Evolutionary conservation across 1,139 yeast species (phyloP), one percentile per base, ranked within the genome.

Genomic region (Starmera stellimalicola): DNA sequence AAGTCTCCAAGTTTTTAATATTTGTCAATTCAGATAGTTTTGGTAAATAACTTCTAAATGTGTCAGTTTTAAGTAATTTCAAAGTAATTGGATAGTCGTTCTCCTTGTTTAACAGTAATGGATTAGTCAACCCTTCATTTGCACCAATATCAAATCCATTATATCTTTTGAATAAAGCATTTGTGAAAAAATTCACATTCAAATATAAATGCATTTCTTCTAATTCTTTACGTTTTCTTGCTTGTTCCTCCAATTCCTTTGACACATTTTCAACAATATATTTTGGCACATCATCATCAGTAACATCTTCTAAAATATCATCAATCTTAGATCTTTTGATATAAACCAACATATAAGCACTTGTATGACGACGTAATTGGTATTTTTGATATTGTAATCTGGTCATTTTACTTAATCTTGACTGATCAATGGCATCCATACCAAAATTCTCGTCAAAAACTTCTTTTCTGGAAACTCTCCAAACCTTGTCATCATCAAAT

Each of bases 261-360:
- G 73, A 68, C 19, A 88, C 71, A 42, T 78, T 77, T 20, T 68
- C 61, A 1, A 84, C 73, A 26, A 91, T 75, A 51, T 82, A 83
- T 4, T 55, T 48, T 4, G 97, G 96, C 26, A 83, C 73, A 37
- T 71, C 75, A 5, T 58, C 60, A 14, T 76, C 79, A 16, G 65
- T 61, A 9, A 68, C 69, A 0, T 69, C 72, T 7, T 77, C 77
- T 39, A 91, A 64, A 15, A 88, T 68, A 8, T 68, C 69, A 3
- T 65, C 65, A 31, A 77, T 58, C 27, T 70, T 71, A 7, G 70
- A 60, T 51, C 82, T 78, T 35, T 94, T 72, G 43, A 88, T 73
- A 54, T 91, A 91, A 3, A 91, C 98, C 60, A 91, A 71, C 99
- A 91, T 91, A 54, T 91, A 91, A 4, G 98, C 98, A 33, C 94